phyloP scores from a whole-genome alignment of 495 filamentous ascomycete genomes.

The Penicillium canescens region DNA sequence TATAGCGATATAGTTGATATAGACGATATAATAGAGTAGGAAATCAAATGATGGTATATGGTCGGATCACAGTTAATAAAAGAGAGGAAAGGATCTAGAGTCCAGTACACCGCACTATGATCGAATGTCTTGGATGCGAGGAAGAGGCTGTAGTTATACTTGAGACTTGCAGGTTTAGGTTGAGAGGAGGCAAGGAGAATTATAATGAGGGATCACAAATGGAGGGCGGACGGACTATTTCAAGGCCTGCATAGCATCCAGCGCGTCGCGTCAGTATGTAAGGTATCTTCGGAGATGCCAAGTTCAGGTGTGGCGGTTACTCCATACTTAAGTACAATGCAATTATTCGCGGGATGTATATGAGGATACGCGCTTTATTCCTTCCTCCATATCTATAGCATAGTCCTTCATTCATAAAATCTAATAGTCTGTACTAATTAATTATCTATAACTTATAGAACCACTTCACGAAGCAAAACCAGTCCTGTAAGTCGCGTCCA shows the following conservation, averaged over 20 bases:
- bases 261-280: conserved; percentile 21
- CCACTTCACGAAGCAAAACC: background rate
- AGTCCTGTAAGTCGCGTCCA: conserved; percentile 3
- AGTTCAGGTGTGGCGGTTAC: conserved; percentile 19
- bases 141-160: conserved; percentile 9
- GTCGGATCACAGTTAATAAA: background rate
- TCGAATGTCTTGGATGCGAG: background rate
- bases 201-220: conserved; percentile 10
- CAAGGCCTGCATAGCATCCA: conserved; percentile 8
- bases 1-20: background rate
- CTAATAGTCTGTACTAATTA: background rate
- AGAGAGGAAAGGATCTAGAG: conserved; percentile 1
- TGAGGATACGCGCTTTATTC: conserved; percentile 5
- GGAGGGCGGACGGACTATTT: conserved; percentile 17
- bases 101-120: background rate
- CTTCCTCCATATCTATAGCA: background rate
- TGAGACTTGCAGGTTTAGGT: conserved; percentile 2
- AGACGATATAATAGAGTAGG: background rate
- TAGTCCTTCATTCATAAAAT: too few relatives aligned
- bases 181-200: conserved; percentile 9
- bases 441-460: background rate
- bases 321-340: conserved; percentile 14
- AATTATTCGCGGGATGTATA: conserved; percentile 6
- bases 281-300: conserved; percentile 19
- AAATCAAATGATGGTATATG: conserved; percentile 1